Base-by-base conservation (phyloP, 208 protist genomes). In the Leishmania turanica region DNA sequence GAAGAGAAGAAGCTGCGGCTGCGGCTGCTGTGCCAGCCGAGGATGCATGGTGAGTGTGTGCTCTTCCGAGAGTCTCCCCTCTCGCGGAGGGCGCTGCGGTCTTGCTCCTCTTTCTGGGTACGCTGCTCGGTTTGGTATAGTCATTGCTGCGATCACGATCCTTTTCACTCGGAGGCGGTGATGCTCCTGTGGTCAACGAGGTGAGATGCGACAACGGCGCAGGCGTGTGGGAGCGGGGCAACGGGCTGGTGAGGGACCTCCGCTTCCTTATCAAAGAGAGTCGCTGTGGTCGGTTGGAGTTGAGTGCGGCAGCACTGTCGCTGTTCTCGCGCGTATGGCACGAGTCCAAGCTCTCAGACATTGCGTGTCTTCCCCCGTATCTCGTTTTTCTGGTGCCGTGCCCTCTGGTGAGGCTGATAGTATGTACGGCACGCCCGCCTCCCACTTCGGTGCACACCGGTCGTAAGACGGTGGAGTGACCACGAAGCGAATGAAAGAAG, bases 231-330 rank as follows among this genome's bases (percentile, higher is more conserved):
- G 37, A 19, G 40, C n/a, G 54, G 31, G 13, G 66, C 5, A 42
- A 21, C 34, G 13, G 24, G 56, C 17, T 6, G 31, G 54, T 53
- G 40, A 24, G n/a, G 37, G 31, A 51, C 11, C 24, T 34, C 15
- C 34, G 51, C 34, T 53, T 66, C 27, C 56, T 78, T 24, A 47
- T 13, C 3, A 53, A 8, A 11, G 66, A 27, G 34, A 77, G 81
- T 42, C 54, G 47, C n/a, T 77, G 75, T 1, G 81, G 81, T 45
- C 60, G 27, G 76, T 84, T 84, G 60, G 81, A 80, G 81, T 65
- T 80, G 68, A 84, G 76, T 3, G 74, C n/a, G 31, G 19, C 66
- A 15, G 47, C 47, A 65, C 70, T 54, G 47, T 77, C 75, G 70
- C 69, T 77, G 45, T 70, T n/a, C 27, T 56, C 56, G 49, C 76